Conservation (phyloP, 2,329 filamentous ascomycete species). For the Rutstroemia sp. region DNA sequence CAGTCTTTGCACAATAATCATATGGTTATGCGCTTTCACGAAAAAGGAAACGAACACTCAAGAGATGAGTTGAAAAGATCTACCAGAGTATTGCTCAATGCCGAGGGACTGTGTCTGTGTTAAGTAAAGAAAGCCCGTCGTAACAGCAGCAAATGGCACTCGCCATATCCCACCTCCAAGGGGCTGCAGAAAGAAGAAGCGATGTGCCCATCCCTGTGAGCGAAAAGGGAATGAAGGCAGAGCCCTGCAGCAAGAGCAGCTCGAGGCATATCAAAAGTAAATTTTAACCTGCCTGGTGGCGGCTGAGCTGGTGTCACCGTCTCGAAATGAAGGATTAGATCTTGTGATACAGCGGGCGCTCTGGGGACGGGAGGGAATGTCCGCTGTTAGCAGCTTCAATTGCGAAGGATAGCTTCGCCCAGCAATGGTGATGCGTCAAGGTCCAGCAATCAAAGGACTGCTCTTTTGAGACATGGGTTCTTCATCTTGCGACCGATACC, state of each 20-base stretch:
- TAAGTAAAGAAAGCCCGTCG: not conserved
- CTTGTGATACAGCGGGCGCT: not conserved
- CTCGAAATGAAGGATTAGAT: not conserved
- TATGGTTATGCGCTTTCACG: not conserved
- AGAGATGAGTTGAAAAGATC: not conserved
- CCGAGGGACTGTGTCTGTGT: not conserved
- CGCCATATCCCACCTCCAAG: not conserved
- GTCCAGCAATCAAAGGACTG: not conserved
- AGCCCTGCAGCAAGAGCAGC: not conserved
- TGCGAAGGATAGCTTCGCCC: not conserved
- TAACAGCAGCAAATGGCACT: not conserved
- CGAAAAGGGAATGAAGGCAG: not conserved
- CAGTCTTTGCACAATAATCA: not conserved
- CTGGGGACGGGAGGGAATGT: not conserved
- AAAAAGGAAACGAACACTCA: not conserved
- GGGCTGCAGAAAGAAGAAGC: not conserved
- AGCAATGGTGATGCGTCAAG: not conserved
- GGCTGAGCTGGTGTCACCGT: not conserved
- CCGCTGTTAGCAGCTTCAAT: not conserved
- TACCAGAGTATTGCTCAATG: not conserved
- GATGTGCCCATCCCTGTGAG: not conserved
- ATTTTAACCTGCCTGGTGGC: not conserved
- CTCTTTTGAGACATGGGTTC: too few species aligned
- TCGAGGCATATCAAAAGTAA: not conserved
- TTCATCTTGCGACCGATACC: too few species aligned